Percentiles rank a stretch among this genome's conserved stretches.
Evolutionary conservation across 306 rosid genomes (phyloP).

Genomic region (Boehmeria nivea): DNA sequence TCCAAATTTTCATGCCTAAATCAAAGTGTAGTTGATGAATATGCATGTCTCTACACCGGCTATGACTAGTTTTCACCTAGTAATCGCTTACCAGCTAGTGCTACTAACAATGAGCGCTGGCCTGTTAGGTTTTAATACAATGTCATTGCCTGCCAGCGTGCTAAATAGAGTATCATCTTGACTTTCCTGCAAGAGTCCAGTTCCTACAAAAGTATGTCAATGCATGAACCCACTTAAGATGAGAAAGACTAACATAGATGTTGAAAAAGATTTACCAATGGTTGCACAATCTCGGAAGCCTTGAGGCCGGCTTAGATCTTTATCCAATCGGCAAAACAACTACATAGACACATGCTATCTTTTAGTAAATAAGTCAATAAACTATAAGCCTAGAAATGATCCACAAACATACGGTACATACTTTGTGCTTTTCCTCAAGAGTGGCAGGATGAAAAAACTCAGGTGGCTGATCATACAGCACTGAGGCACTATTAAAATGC

Average conservation of each 20-base stretch:
- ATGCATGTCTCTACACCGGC: background rate
- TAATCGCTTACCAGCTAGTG: slow-evolving; percentile 76
- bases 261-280: slow-evolving; percentile 40
- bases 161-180: slow-evolving; percentile 57
- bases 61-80: background rate
- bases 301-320: slow-evolving; percentile 48
- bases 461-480: slow-evolving; percentile 94
- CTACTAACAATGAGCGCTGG: slow-evolving; percentile 96
- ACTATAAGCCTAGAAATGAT: background rate
- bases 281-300: slow-evolving; percentile 64
- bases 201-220: slow-evolving; percentile 27
- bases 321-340: slow-evolving; percentile 75
- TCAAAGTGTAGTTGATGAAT: background rate
- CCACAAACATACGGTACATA: slow-evolving; percentile 15
- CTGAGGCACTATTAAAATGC: slow-evolving; percentile 37
- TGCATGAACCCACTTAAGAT: background rate
- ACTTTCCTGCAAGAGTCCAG: slow-evolving; percentile 28
- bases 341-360: slow-evolving; percentile 28
- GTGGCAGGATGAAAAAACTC: slow-evolving; percentile 81
- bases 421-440: slow-evolving; percentile 80
- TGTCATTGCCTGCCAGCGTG: slow-evolving; percentile 34
- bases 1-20: too few relatives aligned
- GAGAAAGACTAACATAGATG: background rate
- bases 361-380: slow-evolving; percentile 13
- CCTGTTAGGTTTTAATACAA: slow-evolving; percentile 56